Evolutionary conservation across 805 yeast genomes (phyloP), one percentile per base, ranked within the genome.

Genomic region (Spathaspora passalidarum): DNA sequence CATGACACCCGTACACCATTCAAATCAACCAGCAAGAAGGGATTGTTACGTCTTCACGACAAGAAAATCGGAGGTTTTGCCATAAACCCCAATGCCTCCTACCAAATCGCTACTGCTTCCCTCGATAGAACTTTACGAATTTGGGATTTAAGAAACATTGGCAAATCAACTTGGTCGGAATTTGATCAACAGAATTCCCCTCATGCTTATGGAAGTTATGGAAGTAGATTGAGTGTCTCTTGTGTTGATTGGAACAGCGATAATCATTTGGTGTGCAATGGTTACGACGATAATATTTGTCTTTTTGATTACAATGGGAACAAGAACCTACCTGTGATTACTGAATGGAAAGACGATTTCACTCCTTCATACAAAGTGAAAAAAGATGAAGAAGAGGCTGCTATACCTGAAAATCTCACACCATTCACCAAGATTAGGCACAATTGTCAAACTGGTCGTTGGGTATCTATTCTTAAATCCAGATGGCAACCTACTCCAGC

Each of bases 361-460:
- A 32, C 39, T 1, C 45, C 48, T 19, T 21, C 37, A 23, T 36
- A 49, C 34, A 9, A 35, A 49, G 23, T 38, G 44, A 5, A 47
- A 49, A 6, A 59, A 56, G 18, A 16, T 14, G 61, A 49, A 1
- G 57, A 49, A 1, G 55, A 46, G 1, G 45, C 41, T n/a, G 38
- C 16, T 37, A 55, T 56, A 4, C 68, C 75, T 1, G 59, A 56
- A 6, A 77, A 75, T 43, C 54, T 89, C 26, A 61, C 56, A n/a
- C 96, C 96, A 0, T 59, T 74, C 22, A 75, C 79, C 21, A 79
- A 80, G 8, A 72, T 92, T 42, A 79, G 79, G 46, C 99, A 94
- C 61, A 94, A 94, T 58, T 94, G 99, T 67, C 96, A 92, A 63
- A 86, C 97, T 0, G 99, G 99, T 0, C 74, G 96, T 52, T 92